Conservation (phyloP, 78 protist species). For the Creolimax fragrantissima region DNA sequence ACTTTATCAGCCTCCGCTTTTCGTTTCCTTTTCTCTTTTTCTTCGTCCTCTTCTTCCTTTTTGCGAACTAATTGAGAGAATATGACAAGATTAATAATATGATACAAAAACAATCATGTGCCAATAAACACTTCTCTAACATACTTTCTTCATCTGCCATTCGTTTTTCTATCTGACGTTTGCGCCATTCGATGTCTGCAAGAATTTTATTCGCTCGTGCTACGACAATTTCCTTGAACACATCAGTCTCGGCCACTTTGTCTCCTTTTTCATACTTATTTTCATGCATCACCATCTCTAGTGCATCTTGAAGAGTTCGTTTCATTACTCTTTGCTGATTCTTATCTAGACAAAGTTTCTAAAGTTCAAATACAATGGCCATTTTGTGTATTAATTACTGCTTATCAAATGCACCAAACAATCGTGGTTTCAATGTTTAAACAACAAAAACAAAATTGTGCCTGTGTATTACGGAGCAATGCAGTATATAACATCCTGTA, state of each 20-base stretch:
- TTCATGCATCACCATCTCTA: not conserved
- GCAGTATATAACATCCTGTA: no score
- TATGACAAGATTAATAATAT: not conserved
- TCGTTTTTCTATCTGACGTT: not conserved
- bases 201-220: not conserved
- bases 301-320: not conserved
- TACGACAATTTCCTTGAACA: not conserved
- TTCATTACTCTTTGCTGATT: not conserved
- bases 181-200: constrained; percentile 14
- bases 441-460: no score
- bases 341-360: not conserved
- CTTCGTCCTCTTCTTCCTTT: not conserved
- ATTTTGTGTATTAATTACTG: no score
- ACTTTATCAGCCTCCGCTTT: constrained; percentile 5
- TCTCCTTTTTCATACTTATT: not conserved
- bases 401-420: no score
- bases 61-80: not conserved
- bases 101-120: not conserved
- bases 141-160: constrained; percentile 13
- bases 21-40: not conserved
- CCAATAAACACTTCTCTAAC: not conserved
- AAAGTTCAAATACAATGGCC: no score
- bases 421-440: no score
- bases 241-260: not conserved
- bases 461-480: no score